These are phyloP conservation scores for Poterioochromonas sp. DNA, from an alignment of 352 stramenopile genomes.

Conservation along the genomic window DNA sequence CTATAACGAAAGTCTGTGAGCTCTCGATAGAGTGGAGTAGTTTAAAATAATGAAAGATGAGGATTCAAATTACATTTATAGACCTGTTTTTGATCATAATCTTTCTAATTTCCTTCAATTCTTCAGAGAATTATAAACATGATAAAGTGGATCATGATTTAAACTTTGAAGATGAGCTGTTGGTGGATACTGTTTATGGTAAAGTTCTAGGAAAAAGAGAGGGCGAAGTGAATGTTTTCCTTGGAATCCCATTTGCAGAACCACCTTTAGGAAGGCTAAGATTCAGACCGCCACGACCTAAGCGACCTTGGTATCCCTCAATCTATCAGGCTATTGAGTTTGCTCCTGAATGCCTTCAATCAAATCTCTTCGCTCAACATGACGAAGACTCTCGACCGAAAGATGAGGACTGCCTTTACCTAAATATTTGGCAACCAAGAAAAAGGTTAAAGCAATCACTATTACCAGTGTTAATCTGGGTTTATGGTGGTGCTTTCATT, in stretches of 20 bases:
- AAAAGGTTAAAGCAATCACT: not conserved
- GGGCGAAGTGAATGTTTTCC: conserved; percentile 36
- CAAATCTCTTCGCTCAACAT: conserved; percentile 37
- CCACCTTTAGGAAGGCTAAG: conserved; percentile 44
- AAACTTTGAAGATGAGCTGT: no score
- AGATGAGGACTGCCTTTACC: conserved; percentile 68
- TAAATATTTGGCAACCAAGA: conserved; percentile 62
- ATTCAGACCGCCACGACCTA: conserved; percentile 37
- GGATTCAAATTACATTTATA: no score
- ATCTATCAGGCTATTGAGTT: conserved; percentile 46
- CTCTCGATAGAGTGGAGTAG: no score
- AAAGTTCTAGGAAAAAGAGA: not conserved
- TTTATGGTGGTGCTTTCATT: conserved; percentile 62
- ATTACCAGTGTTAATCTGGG: conserved; percentile 60
- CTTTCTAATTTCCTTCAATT: no score
- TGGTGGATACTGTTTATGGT: not conserved
- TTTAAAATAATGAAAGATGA: no score
- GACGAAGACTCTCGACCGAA: conserved; percentile 33
- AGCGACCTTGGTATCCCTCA: conserved; percentile 31
- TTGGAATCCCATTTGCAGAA: conserved; percentile 46
- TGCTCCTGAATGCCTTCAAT: conserved; percentile 49
- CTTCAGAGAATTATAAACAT: no score
- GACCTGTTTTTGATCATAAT: no score
- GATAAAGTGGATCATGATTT: no score
- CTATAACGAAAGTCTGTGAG: no score